Base-by-base conservation (phyloP, 2,329 filamentous ascomycete species). In the Penicillium sp. region DNA sequence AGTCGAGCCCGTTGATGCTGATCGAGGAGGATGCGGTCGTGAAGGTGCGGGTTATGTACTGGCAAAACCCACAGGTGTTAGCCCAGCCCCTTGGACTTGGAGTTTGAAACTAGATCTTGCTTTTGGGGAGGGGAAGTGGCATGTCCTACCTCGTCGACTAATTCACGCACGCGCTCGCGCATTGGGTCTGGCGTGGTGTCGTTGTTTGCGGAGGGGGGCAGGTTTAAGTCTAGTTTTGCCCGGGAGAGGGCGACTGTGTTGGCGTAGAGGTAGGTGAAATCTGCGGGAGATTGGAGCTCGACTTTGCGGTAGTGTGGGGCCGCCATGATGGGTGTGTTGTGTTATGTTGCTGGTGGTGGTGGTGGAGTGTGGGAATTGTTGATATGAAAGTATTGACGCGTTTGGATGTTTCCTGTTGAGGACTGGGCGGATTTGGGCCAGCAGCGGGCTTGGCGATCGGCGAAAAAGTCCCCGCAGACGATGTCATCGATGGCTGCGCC, bases 201-300 rank as follows among this genome's bases (percentile, higher is more conserved):
- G 60, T 73, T 64, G 61, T 74, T 71, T 25, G 78, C 78, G 15
- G 77, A 78, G 25, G 75, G 79, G 55, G 80, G 80, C 14, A 82
- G 75, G 61, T 81, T 76, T 25, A 81, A 73, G 64, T 82, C 80
- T 57, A 82, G 72, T 69, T 82, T 82, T 65, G 77, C 73, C 58
- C 75, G 79, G 22, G 80, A 79, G 59, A 78, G 71, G 4, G 73
- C 71, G 57, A 76, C 65, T 28, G 79, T 75, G 68, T 82, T 82
- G 61, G 72, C 69, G 62, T 80, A 78, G 50, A 82, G 79, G 60
- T 81, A 82, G 55, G 76, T 78, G 53, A 82, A 77, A 71, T 82
- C 80, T 59, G 76, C 74, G 56, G 79, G 72, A 47, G 80, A 79
- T 69, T 82, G 80, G n/a, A 82, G 76, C 60, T 82, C 80, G 68